Conservation (phyloP, 2,329 filamentous ascomycete genomes). For the Paradendryphiella salina region DNA sequence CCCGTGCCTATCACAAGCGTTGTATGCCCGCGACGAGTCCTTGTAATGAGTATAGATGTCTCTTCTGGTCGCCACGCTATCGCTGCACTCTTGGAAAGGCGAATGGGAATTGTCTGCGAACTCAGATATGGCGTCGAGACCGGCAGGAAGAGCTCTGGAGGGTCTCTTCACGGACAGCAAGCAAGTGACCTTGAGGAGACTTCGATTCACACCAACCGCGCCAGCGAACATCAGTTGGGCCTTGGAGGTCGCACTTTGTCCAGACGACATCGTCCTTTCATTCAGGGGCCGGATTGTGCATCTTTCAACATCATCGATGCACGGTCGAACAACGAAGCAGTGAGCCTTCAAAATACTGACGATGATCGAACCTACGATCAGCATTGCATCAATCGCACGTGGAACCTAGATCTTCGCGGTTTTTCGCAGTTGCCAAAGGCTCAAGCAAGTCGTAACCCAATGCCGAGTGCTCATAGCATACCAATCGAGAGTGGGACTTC, state of each 20-base stretch:
- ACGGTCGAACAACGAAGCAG: conserved; percentile 26
- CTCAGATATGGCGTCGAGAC: conserved; percentile 19
- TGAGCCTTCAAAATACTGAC: conserved; percentile 28
- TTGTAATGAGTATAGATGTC: conserved; percentile 66
- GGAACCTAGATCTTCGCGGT: conserved; percentile 34
- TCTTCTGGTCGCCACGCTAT: conserved; percentile 59
- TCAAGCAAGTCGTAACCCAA: background rate
- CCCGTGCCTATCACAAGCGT: conserved; percentile 57
- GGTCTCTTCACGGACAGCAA: conserved; percentile 12
- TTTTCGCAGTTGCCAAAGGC: background rate
- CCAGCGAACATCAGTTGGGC: background rate
- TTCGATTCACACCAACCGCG: conserved; percentile 16
- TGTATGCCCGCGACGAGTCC: conserved; percentile 59
- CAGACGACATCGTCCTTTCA: conserved; percentile 1
- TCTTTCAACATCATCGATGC: conserved; percentile 35
- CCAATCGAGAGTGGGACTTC: conserved; percentile 22
- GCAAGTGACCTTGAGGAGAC: conserved; percentile 13
- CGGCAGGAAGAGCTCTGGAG: conserved; percentile 6
- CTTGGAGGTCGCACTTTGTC: too few relatives aligned
- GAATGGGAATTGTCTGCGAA: conserved; percentile 65
- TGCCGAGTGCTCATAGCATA: conserved; percentile 17
- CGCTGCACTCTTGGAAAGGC: conserved; percentile 62
- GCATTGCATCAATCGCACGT: conserved; percentile 38
- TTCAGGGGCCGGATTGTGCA: conserved; percentile 5
- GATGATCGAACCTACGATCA: conserved; percentile 25